A percentile compares a stretch with the other conserved stretches of the same genome.
Evolutionary conservation across 2,329 filamentous ascomycete genomes (phyloP).

Genomic region (Trichoderma brevicompactum): DNA sequence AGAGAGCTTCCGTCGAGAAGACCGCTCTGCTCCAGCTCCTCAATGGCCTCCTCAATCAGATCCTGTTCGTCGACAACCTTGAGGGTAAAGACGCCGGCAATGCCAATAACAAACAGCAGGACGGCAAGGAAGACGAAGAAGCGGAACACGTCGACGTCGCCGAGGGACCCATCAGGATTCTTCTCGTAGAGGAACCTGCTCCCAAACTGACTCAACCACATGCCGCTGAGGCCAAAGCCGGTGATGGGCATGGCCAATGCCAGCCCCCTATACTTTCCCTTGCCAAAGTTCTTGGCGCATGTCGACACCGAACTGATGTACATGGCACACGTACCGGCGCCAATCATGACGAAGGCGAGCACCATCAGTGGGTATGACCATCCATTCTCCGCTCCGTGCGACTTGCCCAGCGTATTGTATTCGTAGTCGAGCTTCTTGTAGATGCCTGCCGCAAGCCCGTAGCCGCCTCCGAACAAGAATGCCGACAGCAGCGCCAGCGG

Average conservation of each 20-base stretch:
- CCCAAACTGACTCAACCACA: conserved; percentile 93
- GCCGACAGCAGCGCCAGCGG: conserved; percentile 75
- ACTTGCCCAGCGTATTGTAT: conserved; percentile 42
- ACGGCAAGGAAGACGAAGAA: conserved; percentile 86
- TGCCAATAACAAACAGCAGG: conserved; percentile 70
- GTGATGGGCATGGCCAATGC: conserved; percentile 91
- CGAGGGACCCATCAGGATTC: conserved; percentile 63
- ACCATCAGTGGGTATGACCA: conserved; percentile 86
- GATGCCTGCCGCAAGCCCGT: conserved; percentile 78
- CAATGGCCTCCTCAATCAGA: conserved; percentile 86
- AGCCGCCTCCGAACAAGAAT: conserved; percentile 77
- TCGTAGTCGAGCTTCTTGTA: conserved; percentile 63
- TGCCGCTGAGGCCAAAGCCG: conserved; percentile 88
- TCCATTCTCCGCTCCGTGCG: conserved; percentile 49
- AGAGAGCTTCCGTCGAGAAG: conserved; percentile 76
- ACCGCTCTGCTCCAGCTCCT: conserved; percentile 88
- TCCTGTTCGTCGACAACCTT: conserved; percentile 82
- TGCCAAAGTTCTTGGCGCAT: conserved; percentile 97
- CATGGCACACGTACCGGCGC: conserved; percentile 83
- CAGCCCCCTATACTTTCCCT: conserved; percentile 82
- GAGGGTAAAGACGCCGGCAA: conserved; percentile 74
- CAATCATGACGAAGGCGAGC: conserved; percentile 79
- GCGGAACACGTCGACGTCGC: conserved; percentile 74
- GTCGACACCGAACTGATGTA: conserved; percentile 92
- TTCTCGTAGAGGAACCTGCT: conserved; percentile 76